Evolutionary conservation across 108 stramenopile genomes (phyloP).

Genomic region (Nitzschia sp.): DNA sequence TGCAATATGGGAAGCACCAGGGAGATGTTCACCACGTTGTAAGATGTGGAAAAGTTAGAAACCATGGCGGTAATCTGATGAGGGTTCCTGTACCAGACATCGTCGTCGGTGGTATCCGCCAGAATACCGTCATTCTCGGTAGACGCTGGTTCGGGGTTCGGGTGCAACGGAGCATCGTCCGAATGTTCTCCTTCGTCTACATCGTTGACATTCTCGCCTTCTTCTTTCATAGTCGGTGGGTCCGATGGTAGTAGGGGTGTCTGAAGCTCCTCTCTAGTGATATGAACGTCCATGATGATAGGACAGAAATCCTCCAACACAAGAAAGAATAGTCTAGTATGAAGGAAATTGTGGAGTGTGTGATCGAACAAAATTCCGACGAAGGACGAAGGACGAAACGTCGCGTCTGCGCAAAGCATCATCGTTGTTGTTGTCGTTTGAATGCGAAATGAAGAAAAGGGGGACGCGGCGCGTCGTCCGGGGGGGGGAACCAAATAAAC

Average conservation of each 20-base stretch:
- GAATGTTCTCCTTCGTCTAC: neutral
- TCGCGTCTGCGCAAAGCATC: no score
- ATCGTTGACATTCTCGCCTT: neutral
- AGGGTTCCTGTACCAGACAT: constrained; percentile 25
- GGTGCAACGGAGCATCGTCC: neutral
- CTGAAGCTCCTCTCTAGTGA: neutral
- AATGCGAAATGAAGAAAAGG: no score
- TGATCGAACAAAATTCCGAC: no score
- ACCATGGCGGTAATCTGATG: constrained; percentile 73
- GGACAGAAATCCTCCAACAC: no score
- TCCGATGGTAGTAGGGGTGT: neutral
- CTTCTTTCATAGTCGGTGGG: neutral
- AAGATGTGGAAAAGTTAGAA: constrained; percentile 88
- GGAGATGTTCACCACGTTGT: constrained; percentile 87
- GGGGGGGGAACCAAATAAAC: no score
- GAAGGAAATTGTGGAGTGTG: no score
- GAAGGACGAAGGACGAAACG: no score
- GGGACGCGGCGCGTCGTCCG: no score
- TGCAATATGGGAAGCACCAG: constrained; percentile 74
- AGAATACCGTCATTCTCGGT: no score
- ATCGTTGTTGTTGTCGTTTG: no score
- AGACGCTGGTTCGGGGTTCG: neutral
- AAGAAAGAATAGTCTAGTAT: no score
- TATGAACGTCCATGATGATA: constrained; percentile 3
- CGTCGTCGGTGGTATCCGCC: constrained; percentile 2